Percentiles rank a stretch among this genome's conserved stretches.
Evolutionary conservation across 257 asterid species (phyloP).

Genomic region (Gynochthodes officinalis): DNA sequence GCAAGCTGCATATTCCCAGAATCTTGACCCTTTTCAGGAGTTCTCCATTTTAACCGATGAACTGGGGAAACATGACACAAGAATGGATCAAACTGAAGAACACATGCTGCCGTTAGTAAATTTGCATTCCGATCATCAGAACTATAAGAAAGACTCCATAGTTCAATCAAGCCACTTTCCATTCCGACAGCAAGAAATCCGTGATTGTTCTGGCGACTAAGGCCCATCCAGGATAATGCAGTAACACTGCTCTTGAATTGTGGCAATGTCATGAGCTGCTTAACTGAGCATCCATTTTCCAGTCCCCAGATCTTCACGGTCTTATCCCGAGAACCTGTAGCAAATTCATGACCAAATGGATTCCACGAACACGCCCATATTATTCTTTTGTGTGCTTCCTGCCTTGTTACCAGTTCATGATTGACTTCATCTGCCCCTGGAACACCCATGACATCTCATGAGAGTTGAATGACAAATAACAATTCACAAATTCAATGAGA

Average conservation of each 20-base stretch:
- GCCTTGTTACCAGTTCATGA: constrained; percentile 53
- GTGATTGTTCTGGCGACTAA: constrained; percentile 38
- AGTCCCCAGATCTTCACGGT: constrained; percentile 79
- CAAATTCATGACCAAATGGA: constrained; percentile 75
- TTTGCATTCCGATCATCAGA: constrained; percentile 20
- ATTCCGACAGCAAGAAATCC: constrained; percentile 86
- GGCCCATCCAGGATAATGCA: constrained; percentile 75
- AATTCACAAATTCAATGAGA: background rate
- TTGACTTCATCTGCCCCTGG: constrained; percentile 56
- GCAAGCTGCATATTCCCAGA: constrained; percentile 56
- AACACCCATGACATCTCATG: background rate
- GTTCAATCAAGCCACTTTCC: constrained; percentile 80
- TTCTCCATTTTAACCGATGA: constrained; percentile 67
- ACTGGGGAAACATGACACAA: constrained; percentile 79
- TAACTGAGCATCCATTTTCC: constrained; percentile 50
- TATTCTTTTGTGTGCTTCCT: constrained; percentile 90
- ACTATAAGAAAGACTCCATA: constrained; percentile 55
- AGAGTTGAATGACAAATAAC: background rate
- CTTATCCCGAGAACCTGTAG: constrained; percentile 93
- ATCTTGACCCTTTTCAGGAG: constrained; percentile 35
- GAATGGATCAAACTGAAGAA: constrained; percentile 54
- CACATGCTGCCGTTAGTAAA: constrained; percentile 39
- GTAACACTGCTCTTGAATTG: constrained; percentile 72
- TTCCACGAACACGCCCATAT: constrained; percentile 98
- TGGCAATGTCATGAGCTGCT: constrained; percentile 60